Evolutionary conservation across 441 rosid genomes (phyloP), one percentile per base, ranked within the genome.

Genomic region (Pelargonium myrrhifolium): DNA sequence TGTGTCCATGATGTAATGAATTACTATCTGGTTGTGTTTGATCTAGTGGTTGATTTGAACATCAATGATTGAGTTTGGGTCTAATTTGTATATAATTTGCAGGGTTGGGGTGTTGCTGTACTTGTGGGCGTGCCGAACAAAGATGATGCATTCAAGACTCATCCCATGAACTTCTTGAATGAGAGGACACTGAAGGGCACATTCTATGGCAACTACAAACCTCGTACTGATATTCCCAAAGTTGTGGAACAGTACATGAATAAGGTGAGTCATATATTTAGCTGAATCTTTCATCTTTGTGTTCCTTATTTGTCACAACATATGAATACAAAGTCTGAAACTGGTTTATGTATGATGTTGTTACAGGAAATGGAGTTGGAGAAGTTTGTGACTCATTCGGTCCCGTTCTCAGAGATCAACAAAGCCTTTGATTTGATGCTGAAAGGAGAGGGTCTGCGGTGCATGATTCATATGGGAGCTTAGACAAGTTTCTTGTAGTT

Each of bases 81-180:
- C 2, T 43, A 9, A 22, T 20, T 18, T 17, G 3, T 8, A 58
- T 2, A 6, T 58, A 8, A 2, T 8, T 0, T 20, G 10, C 83
- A 92, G 95, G 98, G 95, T 3, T 92, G 98, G 98, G 98, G 98
- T 67, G 96, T 92, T 59, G 98, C 98, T 40, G 98, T 92, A 3
- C 85, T 92, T 24, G 98, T 92, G 0, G 96, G 98, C 12, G 92
- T 89, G 53, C 98, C 96, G 9, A 81, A 69, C 79, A 92, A 87
- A 75, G 95, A 92, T 43, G 96, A 80, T 26, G 78, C 81, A 0
- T 92, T 92, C 88, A 89, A 87, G 76, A 85, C 95, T 14, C 87
- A 88, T 65, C 96, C 96, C 0, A 35, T 86, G 69, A 85, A 89
- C 53, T 10, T 92, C 0, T 81, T 89, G 69, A 86, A 88, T 8